A percentile compares a stretch with the other conserved stretches of the same genome.
These are phyloP conservation scores for Neospora caninum DNA, from an alignment of 169 alveolate species.

Conservation along the genomic window DNA sequence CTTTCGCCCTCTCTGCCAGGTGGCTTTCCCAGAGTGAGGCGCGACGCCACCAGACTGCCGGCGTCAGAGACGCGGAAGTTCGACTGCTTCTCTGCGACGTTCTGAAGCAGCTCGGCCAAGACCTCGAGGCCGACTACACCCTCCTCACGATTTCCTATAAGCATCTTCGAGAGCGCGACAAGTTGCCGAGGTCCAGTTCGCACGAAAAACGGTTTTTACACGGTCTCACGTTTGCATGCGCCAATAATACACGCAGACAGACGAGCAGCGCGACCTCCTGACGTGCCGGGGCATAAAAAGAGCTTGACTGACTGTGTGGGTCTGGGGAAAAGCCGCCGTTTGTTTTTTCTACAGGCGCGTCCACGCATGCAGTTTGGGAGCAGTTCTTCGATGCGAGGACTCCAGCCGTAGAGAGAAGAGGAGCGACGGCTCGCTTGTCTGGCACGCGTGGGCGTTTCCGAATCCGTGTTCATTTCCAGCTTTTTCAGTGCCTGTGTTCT, in stretches of 20 bases:
- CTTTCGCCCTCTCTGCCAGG: not conserved
- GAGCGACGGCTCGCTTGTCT: too few relatives aligned
- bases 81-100: constrained; percentile 46
- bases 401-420: too few relatives aligned
- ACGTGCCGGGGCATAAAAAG: not conserved
- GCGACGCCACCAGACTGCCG: constrained; percentile 29
- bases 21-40: constrained; percentile 17
- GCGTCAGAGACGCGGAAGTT: constrained; percentile 56
- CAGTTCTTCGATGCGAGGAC: too few relatives aligned
- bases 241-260: not conserved
- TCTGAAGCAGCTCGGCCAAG: not conserved
- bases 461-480: too few relatives aligned
- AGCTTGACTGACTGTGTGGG: not conserved
- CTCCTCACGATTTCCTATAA: constrained; percentile 48
- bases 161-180: constrained; percentile 36
- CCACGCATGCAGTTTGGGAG: too few relatives aligned
- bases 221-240: not conserved
- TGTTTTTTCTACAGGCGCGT: too few relatives aligned
- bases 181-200: constrained; percentile 30
- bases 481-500: too few relatives aligned
- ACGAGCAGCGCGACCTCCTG: not conserved
- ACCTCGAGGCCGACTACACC: constrained; percentile 46
- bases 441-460: too few relatives aligned
- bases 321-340: too few relatives aligned
- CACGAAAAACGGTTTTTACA: not conserved